Percentiles rank a stretch among this genome's conserved stretches.
Evolutionary conservation across 257 asterid genomes (phyloP).

Genomic region (Scutellaria baicalensis): DNA sequence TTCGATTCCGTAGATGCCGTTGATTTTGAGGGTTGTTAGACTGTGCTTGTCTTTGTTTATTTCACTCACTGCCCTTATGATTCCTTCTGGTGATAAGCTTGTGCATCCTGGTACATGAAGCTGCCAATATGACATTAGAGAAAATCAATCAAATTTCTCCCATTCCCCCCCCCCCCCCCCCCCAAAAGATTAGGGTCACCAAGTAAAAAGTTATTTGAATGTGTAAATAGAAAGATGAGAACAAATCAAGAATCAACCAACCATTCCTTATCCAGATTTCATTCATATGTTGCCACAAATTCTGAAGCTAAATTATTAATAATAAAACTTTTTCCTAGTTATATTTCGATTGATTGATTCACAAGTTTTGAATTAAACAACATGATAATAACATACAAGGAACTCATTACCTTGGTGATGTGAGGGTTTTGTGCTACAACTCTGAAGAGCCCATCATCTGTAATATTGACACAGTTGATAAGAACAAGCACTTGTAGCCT

Average conservation of each 20-base stretch:
- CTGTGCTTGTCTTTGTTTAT: conserved; percentile 28
- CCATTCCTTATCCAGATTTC: conserved; percentile 28
- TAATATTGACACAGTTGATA: conserved; percentile 43
- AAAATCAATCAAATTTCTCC: too few relatives aligned
- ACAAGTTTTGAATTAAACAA: neutral
- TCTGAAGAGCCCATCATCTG: conserved; percentile 50
- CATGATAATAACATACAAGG: neutral
- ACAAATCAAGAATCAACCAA: conserved; percentile 8
- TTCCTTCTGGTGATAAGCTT: conserved; percentile 51
- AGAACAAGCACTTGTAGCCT: conserved; percentile 46
- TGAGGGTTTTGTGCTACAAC: conserved; percentile 41
- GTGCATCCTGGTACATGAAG: conserved; percentile 73
- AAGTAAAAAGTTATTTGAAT: too few relatives aligned
- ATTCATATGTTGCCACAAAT: neutral
- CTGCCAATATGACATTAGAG: conserved; percentile 21
- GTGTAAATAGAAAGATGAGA: neutral
- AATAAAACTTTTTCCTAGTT: too few relatives aligned
- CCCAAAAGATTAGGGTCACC: too few relatives aligned
- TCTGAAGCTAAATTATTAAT: neutral
- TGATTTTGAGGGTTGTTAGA: conserved; percentile 36
- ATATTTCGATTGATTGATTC: neutral
- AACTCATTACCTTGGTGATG: conserved; percentile 44
- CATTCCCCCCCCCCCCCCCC: too few relatives aligned
- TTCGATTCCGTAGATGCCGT: conserved; percentile 37
- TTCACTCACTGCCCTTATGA: conserved; percentile 39